Percentiles rank a stretch among this genome's conserved stretches.
phyloP scores from a whole-genome alignment of 108 stramenopile species.

The Nitzschia sp. region DNA sequence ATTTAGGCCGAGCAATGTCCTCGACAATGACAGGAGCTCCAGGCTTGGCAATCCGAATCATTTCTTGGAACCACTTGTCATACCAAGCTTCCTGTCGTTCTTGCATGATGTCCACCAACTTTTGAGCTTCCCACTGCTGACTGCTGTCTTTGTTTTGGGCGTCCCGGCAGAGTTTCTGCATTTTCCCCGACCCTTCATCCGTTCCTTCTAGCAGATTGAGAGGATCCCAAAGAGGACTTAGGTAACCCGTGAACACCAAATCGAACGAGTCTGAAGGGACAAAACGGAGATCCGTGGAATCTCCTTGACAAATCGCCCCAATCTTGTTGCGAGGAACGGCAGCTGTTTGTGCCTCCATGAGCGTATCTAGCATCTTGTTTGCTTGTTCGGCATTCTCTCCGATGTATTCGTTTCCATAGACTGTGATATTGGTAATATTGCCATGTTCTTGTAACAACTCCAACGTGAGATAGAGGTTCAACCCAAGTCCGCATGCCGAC shows the following conservation, averaged over 20 bases:
- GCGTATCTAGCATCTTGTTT: slow-evolving; percentile 4
- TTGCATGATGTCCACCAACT: slow-evolving; percentile 27
- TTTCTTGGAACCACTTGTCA: slow-evolving; percentile 30
- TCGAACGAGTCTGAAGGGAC: slow-evolving; percentile 46
- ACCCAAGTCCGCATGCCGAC: slow-evolving; percentile 32
- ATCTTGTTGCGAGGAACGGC: slow-evolving; percentile 2
- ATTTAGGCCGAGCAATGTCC: slow-evolving; percentile 7
- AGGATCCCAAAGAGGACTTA: slow-evolving; percentile 30
- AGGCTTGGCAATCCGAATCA: slow-evolving; percentile 55
- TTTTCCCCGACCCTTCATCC: background rate
- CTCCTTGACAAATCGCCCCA: slow-evolving; percentile 41
- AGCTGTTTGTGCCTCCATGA: background rate
- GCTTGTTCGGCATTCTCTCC: slow-evolving; percentile 17
- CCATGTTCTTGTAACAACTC: slow-evolving; percentile 35
- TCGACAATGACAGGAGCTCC: slow-evolving; percentile 43
- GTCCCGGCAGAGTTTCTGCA: slow-evolving; percentile 8
- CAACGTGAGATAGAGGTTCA: slow-evolving; percentile 32
- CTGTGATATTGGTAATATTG: slow-evolving; percentile 19
- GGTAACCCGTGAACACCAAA: slow-evolving; percentile 45
- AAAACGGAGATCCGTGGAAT: slow-evolving; percentile 38
- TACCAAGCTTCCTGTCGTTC: slow-evolving; percentile 36
- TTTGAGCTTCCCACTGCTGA: slow-evolving; percentile 1
- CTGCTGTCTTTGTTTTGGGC: slow-evolving; percentile 5
- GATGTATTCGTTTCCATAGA: slow-evolving; percentile 47
- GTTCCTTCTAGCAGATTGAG: slow-evolving; percentile 2